Evolutionary conservation across 2,329 filamentous ascomycete species (phyloP), one percentile per base, ranked within the genome.

Genomic region (Fusarium buxicola): DNA sequence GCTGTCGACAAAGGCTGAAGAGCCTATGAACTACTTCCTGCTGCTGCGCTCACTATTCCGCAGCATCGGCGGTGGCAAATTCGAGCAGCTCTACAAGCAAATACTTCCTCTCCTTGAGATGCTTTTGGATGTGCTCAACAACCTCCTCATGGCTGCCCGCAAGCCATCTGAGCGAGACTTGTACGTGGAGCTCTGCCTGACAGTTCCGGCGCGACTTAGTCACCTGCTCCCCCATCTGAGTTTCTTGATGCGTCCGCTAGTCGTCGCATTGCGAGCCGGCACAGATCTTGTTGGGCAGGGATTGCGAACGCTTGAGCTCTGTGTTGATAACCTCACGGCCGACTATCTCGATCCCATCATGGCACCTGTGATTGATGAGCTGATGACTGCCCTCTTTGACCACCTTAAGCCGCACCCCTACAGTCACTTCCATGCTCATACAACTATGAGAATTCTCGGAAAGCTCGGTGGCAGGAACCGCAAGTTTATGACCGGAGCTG

Each of bases 341-440:
- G 95, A 99, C 72, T 99, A 99, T 72, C 81, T 99, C 12, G 95
- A 99, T 69, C 96, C 95, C 0, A 98, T 99, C 70, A 99, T 99
- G 94, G 92, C 94, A 3, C 96, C 95, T 0, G 96, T 98, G 24
- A 98, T 99, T 76, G 94, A 99, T 70, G 95, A 99, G 73, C 82
- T 99, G 39, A 99, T 99, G 95, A 95, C 93, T 41, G 94, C 94
- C 2, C 83, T 99, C 1, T 99, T 96, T 84, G 94, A 97, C 63
- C 96, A 99, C 75, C 84, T 99, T 36, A 91, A 91, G 69, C 96
- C 95, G 8, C 90, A 94, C 62, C 95, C 95, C 0, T 97, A 99
- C 76, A 97, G 91, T 70, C 96, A 99, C 75, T 97, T 97, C 76
- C 94, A 98, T 73, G 92, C 96, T 1, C 95, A 99, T 74, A 98